Conservation (phyloP, 208 protist genomes). For the Trypanosoma conorhini region DNA sequence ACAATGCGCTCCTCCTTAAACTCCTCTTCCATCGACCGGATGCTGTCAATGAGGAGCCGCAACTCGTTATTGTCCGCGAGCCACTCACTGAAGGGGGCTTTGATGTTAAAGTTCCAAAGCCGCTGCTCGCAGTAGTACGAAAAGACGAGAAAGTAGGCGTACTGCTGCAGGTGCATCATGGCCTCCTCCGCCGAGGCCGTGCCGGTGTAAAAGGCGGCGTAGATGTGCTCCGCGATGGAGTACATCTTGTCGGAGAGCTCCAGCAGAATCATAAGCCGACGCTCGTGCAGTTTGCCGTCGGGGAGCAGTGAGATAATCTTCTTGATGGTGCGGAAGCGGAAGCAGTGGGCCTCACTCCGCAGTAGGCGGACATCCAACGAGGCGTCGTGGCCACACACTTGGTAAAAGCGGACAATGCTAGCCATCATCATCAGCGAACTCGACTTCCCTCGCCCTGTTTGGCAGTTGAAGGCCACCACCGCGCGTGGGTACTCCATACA, state of each 20-base stretch:
- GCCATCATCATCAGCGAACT: conserved; percentile 87
- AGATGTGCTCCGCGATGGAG: conserved; percentile 86
- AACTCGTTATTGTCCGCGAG: conserved; percentile 67
- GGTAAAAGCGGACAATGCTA: conserved; percentile 90
- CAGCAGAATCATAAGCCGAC: conserved; percentile 73
- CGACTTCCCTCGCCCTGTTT: conserved; percentile 79
- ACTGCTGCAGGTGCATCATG: conserved; percentile 84
- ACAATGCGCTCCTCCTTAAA: conserved; percentile 69
- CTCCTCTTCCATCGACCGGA: conserved; percentile 75
- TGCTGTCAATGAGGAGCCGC: conserved; percentile 64
- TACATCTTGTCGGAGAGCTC: conserved; percentile 87
- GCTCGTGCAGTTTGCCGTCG: conserved; percentile 86
- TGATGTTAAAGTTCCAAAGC: conserved; percentile 68
- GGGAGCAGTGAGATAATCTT: conserved; percentile 89
- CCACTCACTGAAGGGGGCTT: conserved; percentile 63
- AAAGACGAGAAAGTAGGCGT: conserved; percentile 85
- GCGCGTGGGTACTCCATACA: conserved; percentile 77
- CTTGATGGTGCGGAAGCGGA: conserved; percentile 81
- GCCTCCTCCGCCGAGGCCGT: conserved; percentile 56
- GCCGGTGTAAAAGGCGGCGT: conserved; percentile 58
- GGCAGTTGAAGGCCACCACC: conserved; percentile 87
- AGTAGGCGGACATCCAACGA: conserved; percentile 68
- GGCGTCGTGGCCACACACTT: conserved; percentile 75
- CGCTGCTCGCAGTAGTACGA: conserved; percentile 91
- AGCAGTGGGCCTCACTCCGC: conserved; percentile 39